Conservation (phyloP, 139 green algal genomes). For the Chlorella vulgaris region DNA sequence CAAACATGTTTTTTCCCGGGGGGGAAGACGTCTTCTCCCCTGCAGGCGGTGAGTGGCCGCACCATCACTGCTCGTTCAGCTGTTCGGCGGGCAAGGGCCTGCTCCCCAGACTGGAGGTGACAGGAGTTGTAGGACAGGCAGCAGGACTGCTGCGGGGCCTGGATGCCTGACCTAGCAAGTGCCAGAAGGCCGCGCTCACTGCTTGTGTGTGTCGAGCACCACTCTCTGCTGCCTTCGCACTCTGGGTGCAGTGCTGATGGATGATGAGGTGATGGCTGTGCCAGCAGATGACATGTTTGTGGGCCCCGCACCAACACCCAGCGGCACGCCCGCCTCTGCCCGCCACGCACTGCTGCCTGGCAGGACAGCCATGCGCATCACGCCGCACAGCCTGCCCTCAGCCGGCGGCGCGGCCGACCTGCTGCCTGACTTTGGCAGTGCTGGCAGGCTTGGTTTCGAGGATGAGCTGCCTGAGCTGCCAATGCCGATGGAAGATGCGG, state of each 20-base stretch:
- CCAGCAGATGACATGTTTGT: constrained; percentile 39
- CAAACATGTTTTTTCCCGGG: constrained; percentile 40
- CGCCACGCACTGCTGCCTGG: constrained; percentile 30
- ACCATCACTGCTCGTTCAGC: too few relatives aligned
- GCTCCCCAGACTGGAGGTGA: background rate
- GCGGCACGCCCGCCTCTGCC: constrained; percentile 6
- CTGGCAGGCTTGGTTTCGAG: background rate
- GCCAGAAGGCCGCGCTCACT: too few relatives aligned
- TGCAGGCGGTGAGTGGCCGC: background rate
- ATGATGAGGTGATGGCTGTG: constrained; percentile 40
- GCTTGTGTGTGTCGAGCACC: too few relatives aligned
- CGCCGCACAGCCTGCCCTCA: constrained; percentile 29
- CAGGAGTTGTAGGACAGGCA: too few relatives aligned
- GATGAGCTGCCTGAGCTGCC: background rate
- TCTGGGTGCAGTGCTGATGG: constrained; percentile 37
- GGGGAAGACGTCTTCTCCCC: constrained; percentile 27
- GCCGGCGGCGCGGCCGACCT: constrained; percentile 4
- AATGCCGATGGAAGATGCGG: background rate
- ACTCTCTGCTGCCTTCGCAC: background rate
- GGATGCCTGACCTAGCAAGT: too few relatives aligned
- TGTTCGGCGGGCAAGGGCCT: too few relatives aligned
- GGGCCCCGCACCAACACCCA: background rate
- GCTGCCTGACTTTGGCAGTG: constrained; percentile 19
- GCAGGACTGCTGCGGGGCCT: background rate
- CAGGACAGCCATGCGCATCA: constrained; percentile 30